Conservation (phyloP, 768 basidiomycete genomes). For the Clitopilus passeckerianus region DNA sequence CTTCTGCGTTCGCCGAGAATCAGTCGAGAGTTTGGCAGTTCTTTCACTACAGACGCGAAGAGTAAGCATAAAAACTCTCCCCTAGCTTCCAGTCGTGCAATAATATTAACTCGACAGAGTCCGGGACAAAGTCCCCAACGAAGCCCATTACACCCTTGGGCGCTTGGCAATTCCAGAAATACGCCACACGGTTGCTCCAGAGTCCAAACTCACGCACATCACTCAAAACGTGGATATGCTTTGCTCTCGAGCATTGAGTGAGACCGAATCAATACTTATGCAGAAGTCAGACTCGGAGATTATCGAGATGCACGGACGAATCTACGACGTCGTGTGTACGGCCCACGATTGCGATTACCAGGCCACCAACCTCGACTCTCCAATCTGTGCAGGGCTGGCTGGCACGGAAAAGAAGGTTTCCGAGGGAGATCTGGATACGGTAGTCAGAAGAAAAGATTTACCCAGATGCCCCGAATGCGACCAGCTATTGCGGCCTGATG, state of each 20-base stretch:
- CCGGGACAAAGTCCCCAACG: constrained; percentile 35
- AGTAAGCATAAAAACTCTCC: constrained; percentile 17
- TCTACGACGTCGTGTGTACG: constrained; percentile 40
- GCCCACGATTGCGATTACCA: constrained; percentile 19
- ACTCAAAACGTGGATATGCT: constrained; percentile 48
- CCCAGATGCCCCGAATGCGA: constrained; percentile 27
- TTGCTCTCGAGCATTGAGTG: constrained; percentile 21
- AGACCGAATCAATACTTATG: background rate
- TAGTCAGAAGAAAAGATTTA: constrained; percentile 12
- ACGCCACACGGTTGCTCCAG: constrained; percentile 24
- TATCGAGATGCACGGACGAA: constrained; percentile 47
- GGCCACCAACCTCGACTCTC: constrained; percentile 16
- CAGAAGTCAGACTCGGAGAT: constrained; percentile 11
- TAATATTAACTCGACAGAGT: constrained; percentile 14
- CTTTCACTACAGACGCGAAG: constrained; percentile 40
- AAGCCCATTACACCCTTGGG: constrained; percentile 38
- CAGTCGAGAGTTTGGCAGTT: constrained; percentile 39
- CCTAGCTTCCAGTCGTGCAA: background rate
- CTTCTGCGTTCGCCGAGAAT: constrained; percentile 33
- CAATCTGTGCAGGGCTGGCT: constrained; percentile 25
- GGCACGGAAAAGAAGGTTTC: constrained; percentile 19
- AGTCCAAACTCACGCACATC: constrained; percentile 27
- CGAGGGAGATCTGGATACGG: constrained; percentile 13
- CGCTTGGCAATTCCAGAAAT: constrained; percentile 25
- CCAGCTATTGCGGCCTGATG: constrained; percentile 31